A percentile compares a stretch with the other conserved stretches of the same genome.
phyloP scores from a whole-genome alignment of 805 yeast species.

The Pichia nanzhaoensis region DNA sequence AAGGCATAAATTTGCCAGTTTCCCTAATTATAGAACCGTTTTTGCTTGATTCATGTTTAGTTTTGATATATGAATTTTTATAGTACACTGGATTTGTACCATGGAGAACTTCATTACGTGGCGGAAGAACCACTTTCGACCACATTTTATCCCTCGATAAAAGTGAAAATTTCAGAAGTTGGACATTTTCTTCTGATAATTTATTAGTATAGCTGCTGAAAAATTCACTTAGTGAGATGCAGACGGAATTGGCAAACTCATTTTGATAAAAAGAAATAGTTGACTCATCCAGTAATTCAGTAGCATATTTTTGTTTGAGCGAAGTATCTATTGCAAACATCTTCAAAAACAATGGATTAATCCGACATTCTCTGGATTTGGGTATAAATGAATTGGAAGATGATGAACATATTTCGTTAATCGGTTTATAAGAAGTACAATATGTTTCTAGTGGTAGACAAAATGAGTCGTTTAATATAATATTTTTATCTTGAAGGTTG shows the following conservation, averaged over 20 bases:
- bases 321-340: constrained; percentile 44
- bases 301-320: constrained; percentile 28
- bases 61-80: constrained; percentile 11
- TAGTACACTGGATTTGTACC: background rate
- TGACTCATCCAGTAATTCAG: constrained; percentile 29
- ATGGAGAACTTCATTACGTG: constrained; percentile 35
- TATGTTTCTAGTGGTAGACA: constrained; percentile 7
- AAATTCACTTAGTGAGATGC: constrained; percentile 21
- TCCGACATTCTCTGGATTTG: constrained; percentile 39
- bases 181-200: constrained; percentile 6
- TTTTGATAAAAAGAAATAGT: constrained; percentile 29
- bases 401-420: background rate
- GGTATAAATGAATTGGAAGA: background rate
- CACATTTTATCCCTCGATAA: constrained; percentile 45
- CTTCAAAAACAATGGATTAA: constrained; percentile 43
- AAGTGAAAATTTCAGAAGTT: constrained; percentile 31
- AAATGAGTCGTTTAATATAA: constrained; percentile 1
- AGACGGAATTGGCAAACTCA: constrained; percentile 23
- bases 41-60: background rate
- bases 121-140: constrained; percentile 46
- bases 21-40: constrained; percentile 20
- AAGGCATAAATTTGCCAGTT: constrained; percentile 24
- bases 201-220: constrained; percentile 11
- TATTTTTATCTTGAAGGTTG: background rate
- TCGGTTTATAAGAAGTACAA: background rate